Base-by-base conservation (phyloP, 257 asterid genomes). In the Osmanthus fragrans region DNA sequence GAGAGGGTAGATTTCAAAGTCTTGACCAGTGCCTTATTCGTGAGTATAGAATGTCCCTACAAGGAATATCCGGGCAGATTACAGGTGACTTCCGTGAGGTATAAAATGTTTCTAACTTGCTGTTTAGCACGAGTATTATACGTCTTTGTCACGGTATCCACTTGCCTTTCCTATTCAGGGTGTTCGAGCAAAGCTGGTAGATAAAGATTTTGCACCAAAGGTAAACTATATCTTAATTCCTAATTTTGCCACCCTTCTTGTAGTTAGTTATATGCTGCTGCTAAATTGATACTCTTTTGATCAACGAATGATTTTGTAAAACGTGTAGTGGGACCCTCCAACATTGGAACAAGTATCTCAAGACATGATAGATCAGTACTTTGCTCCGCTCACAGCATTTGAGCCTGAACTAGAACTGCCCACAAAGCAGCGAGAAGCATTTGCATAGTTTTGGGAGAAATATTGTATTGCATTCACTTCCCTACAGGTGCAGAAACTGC, bases 321-420 rank as follows among this genome's bases (percentile, higher is more conserved):
- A 60, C 60, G 37, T 88, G 89, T 95, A 95, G 99, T 95, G 99
- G 98, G 87, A 88, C 79, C 99, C 99, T 66, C 99, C 98, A 58
- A 95, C 85, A 77, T 87, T 95, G 89, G 94, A 91, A 70, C 81
- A 88, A 45, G 98, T 89, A 81, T 80, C 97, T 11, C 45, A 87
- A 73, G 98, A 95, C 87, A 95, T 95, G 99, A 94, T 95, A 39
- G 97, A 91, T 80, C 86, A 80, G 80, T 95, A 95, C 82, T 90
- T 95, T 42, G 71, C 91, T 51, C 92, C 88, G 16, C 76, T 90
- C 47, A 82, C 91, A 60, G 92, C 94, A 30, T 72, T 73, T 16
- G 99, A 93, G 86, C 97, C 97, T 73, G 96, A 93, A 54, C 91
- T 95, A 23, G 88, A 93, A 68, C 92, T 95, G 56, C 98, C 99